Percentiles rank a stretch among this genome's conserved stretches.
Evolutionary conservation across 192 early-diverging fungal species (phyloP).

Genomic region (Backusella mclennaniae): DNA sequence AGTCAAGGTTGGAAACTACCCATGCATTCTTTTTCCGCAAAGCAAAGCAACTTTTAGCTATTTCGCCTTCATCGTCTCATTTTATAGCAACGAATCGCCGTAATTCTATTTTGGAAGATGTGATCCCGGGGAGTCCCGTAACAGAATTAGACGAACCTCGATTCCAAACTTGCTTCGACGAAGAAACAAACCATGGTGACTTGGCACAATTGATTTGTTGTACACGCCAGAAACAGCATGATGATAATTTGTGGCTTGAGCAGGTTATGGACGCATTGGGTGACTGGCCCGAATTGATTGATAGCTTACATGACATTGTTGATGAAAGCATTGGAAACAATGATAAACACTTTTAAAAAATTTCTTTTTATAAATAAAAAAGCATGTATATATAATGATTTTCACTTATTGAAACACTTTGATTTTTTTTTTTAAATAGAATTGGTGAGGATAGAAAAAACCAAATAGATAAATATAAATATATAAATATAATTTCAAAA

Average conservation of each 20-base stretch:
- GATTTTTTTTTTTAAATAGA: neutral
- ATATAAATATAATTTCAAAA: neutral
- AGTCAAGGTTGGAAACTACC: neutral
- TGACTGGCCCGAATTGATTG: constrained; percentile 28
- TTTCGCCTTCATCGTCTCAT: neutral
- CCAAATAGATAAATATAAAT: neutral
- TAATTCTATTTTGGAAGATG: constrained; percentile 17
- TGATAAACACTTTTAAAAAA: neutral
- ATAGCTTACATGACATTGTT: constrained; percentile 29
- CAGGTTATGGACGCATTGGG: constrained; percentile 21
- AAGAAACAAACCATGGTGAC: constrained; percentile 11
- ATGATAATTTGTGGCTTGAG: constrained; percentile 33
- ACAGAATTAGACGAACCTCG: neutral
- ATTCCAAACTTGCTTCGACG: constrained; percentile 2
- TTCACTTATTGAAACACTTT: neutral
- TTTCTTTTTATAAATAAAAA: neutral
- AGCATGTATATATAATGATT: neutral
- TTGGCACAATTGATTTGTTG: constrained; percentile 20
- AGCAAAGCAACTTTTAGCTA: neutral
- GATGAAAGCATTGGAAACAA: neutral
- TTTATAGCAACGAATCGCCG: constrained; percentile 7
- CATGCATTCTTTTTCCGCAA: constrained; percentile 20
- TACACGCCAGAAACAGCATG: constrained; percentile 19
- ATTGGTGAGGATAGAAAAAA: neutral
- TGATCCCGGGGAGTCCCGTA: neutral